phyloP scores from a whole-genome alignment of 2,329 filamentous ascomycete genomes.

The Pleoardoris graminearum region DNA sequence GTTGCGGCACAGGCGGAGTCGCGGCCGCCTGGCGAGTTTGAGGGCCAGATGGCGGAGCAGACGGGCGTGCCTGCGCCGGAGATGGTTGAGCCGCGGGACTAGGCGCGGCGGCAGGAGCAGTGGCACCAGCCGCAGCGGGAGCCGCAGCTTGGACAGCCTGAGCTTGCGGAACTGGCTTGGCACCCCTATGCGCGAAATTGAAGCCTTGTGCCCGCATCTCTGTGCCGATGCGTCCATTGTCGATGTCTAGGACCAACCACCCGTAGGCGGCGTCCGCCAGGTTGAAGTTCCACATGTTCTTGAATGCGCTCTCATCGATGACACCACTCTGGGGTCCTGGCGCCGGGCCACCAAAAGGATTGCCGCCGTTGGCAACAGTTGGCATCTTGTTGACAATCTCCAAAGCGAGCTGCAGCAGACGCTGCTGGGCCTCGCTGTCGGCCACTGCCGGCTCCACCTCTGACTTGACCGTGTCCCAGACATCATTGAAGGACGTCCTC shows the following conservation, averaged over 20 bases:
- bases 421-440: conserved; percentile 92
- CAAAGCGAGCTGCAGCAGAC: conserved; percentile 85
- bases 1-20: conserved; percentile 41
- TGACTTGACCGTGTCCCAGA: conserved; percentile 97
- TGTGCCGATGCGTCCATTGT: conserved; percentile 92
- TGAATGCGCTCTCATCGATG: conserved; percentile 98
- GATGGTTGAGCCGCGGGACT: conserved; percentile 46
- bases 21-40: conserved; percentile 37
- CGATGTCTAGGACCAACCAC: conserved; percentile 91
- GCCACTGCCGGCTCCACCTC: conserved; percentile 94
- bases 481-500: conserved; percentile 97
- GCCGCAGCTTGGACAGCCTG: conserved; percentile 46
- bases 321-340: conserved; percentile 77
- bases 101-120: conserved; percentile 44
- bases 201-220: conserved; percentile 99
- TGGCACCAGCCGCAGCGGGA: conserved; percentile 39
- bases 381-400: conserved; percentile 99
- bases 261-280: conserved; percentile 96
- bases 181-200: conserved; percentile 95
- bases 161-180: conserved; percentile 61
- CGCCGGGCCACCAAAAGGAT: conserved; percentile 89
- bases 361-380: conserved; percentile 88
- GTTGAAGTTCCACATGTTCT: conserved; percentile 99
- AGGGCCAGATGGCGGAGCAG: conserved; percentile 36
- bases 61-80: conserved; percentile 37